phyloP scores from a whole-genome alignment of 2,329 filamentous ascomycete species.

The Aspergillus ochraceus region DNA sequence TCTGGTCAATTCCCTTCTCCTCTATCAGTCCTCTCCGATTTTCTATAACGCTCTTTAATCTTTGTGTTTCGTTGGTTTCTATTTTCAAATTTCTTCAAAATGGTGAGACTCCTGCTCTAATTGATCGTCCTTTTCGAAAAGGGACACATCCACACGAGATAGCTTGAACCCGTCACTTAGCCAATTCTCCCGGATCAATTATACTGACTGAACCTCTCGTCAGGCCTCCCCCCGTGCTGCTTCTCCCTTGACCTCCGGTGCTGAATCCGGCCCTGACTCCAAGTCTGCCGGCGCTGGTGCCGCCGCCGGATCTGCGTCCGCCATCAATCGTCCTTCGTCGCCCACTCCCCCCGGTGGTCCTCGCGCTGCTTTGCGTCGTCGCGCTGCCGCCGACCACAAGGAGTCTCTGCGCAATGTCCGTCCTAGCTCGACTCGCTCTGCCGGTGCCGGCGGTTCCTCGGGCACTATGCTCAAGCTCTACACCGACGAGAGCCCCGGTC shows the following conservation, averaged over 20 bases:
- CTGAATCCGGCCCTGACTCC: slow-evolving; percentile 47
- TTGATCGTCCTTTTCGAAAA: slow-evolving; percentile 9
- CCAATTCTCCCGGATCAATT: slow-evolving; percentile 1
- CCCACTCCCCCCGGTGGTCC: slow-evolving; percentile 90
- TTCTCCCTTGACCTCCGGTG: slow-evolving; percentile 46
- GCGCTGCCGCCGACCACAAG: slow-evolving; percentile 94
- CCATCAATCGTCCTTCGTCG: slow-evolving; percentile 75
- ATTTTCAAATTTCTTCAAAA: slow-evolving; percentile 21
- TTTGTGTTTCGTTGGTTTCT: slow-evolving; percentile 16
- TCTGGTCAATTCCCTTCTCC: slow-evolving; percentile 11
- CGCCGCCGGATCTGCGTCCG: slow-evolving; percentile 61
- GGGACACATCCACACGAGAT: background rate
- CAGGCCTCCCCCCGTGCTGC: slow-evolving; percentile 41
- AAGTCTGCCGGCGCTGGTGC: slow-evolving; percentile 43
- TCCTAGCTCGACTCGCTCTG: slow-evolving; percentile 87
- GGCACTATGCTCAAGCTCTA: slow-evolving; percentile 99
- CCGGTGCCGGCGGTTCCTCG: slow-evolving; percentile 91
- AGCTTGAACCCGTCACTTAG: background rate
- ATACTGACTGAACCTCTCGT: slow-evolving; percentile 9
- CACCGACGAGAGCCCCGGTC: slow-evolving; percentile 94
- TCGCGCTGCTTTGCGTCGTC: slow-evolving; percentile 90
- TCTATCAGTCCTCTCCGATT: slow-evolving; percentile 18
- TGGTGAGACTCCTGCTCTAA: slow-evolving; percentile 19
- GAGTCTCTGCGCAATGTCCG: slow-evolving; percentile 94
- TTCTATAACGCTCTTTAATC: slow-evolving; percentile 21